Base-by-base conservation (phyloP, 2,329 filamentous ascomycete species). In the Bertia moriformis region DNA sequence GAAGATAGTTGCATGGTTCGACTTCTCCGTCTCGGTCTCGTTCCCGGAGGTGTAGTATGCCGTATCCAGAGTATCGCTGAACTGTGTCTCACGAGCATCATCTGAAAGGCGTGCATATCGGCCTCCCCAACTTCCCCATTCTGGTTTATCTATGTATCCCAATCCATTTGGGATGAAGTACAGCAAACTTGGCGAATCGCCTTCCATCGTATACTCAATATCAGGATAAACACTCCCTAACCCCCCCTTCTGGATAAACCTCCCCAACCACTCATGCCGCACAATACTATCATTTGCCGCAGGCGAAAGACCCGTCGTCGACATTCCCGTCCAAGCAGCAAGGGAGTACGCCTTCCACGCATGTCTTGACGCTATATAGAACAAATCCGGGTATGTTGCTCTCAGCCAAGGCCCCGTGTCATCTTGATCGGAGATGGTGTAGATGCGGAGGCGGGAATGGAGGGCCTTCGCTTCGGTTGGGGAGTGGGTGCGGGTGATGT, bases 381-480 rank as follows among this genome's bases (percentile, higher is more conserved):
- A 67, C 4, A 76, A 48, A 18, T 69, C 62, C 0, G 72, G 69
- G 42, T 65, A 75, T 2, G 58, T 61, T 36, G 57, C 52, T n/a
- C 71, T 63, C 24, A 77, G 67, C 71, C 70, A 76, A 1, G 61
- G 52, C 0, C 69, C 70, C 0, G 66, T 65, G 43, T 77, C 65
- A 43, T 76, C 71, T 45, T 76, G 71, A 44, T 76, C 72, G 4
- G 68, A 73, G 40, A 76, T 73, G 27, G 70, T 54, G 48, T 73
- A 73, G 5, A 72, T 59, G 12, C 67, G 56, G 3, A 73, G 49
- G 43, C 63, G 64, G 3, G 52, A 45, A 2, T 57, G 51, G 17
- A 71, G 53, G 0, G 41, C 42, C 0, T 53, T 49, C 1, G 59
- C 51, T 1, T 65, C 58, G 0, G 43, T 29, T 14, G 48, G 42